phyloP scores from a whole-genome alignment of 2,329 filamentous ascomycete species.

The Penicillium aurantiogriseum region DNA sequence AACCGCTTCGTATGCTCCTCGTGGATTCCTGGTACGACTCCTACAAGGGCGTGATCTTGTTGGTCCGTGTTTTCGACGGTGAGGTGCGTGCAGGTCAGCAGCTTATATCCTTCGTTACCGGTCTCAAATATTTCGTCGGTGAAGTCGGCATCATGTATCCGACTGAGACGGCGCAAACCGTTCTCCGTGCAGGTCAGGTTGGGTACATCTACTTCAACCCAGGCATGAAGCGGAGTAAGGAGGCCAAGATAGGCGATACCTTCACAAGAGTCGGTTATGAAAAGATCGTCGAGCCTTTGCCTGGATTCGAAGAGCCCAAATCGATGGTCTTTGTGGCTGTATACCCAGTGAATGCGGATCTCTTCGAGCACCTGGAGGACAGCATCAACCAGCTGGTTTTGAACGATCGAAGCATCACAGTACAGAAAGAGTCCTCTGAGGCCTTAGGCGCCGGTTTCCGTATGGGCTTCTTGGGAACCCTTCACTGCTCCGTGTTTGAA shows the following conservation, averaged over 20 bases:
- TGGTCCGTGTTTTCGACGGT: slow-evolving; percentile 90
- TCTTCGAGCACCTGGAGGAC: slow-evolving; percentile 84
- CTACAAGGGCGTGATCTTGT: slow-evolving; percentile 87
- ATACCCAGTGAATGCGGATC: slow-evolving; percentile 86
- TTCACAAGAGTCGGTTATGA: slow-evolving; percentile 81
- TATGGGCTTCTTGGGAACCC: slow-evolving; percentile 88
- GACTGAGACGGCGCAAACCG: slow-evolving; percentile 73
- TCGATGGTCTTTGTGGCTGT: slow-evolving; percentile 98
- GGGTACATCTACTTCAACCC: slow-evolving; percentile 98
- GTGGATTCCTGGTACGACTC: slow-evolving; percentile 99
- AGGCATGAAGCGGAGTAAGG: slow-evolving; percentile 94
- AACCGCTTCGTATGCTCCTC: slow-evolving; percentile 77
- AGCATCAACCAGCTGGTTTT: slow-evolving; percentile 91
- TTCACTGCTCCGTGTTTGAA: slow-evolving; percentile 99
- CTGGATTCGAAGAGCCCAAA: slow-evolving; percentile 95
- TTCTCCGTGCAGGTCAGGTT: slow-evolving; percentile 85
- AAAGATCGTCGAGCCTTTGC: slow-evolving; percentile 72
- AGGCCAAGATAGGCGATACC: slow-evolving; percentile 94
- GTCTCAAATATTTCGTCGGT: slow-evolving; percentile 85
- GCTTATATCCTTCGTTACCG: slow-evolving; percentile 83
- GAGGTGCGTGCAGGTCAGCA: slow-evolving; percentile 77
- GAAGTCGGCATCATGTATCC: slow-evolving; percentile 98
- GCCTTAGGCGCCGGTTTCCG: slow-evolving; percentile 92
- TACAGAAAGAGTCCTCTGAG: slow-evolving; percentile 92
- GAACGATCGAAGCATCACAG: slow-evolving; percentile 90